Evolutionary conservation across 2,329 filamentous ascomycete species (phyloP).

Genomic region (Atkinsonella hypoxylon): DNA sequence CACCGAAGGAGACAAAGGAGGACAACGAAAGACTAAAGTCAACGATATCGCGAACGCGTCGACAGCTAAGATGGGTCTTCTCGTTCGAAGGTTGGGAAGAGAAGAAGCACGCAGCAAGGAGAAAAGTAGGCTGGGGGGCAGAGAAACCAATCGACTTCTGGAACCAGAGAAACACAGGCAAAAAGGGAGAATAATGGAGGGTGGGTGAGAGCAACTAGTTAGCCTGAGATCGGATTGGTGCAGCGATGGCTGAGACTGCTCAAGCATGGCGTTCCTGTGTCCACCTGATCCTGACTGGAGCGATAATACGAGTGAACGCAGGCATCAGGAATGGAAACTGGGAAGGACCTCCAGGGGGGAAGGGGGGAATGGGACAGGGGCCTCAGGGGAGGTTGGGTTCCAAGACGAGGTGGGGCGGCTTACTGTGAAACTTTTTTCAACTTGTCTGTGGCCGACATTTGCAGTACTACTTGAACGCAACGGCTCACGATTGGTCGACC

Average conservation of each 20-base stretch:
- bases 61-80: background rate
- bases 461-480: background rate
- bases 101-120: background rate
- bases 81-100: background rate
- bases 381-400: background rate
- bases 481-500: background rate
- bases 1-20: slow-evolving; percentile 9
- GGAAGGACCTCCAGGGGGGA: background rate
- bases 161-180: background rate
- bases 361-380: no score
- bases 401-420: background rate
- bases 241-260: background rate
- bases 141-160: background rate
- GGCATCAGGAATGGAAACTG: background rate
- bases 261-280: background rate
- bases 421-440: no score
- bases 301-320: background rate
- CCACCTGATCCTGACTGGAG: background rate
- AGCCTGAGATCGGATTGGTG: background rate
- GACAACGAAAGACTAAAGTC: slow-evolving; percentile 9
- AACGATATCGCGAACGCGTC: slow-evolving; percentile 1
- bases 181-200: background rate
- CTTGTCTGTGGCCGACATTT: no score
- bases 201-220: slow-evolving; percentile 1
- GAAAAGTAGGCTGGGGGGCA: background rate